Evolutionary conservation across 2,329 filamentous ascomycete species (phyloP), one percentile per base, ranked within the genome.

Genomic region (Metarhizium rileyi): DNA sequence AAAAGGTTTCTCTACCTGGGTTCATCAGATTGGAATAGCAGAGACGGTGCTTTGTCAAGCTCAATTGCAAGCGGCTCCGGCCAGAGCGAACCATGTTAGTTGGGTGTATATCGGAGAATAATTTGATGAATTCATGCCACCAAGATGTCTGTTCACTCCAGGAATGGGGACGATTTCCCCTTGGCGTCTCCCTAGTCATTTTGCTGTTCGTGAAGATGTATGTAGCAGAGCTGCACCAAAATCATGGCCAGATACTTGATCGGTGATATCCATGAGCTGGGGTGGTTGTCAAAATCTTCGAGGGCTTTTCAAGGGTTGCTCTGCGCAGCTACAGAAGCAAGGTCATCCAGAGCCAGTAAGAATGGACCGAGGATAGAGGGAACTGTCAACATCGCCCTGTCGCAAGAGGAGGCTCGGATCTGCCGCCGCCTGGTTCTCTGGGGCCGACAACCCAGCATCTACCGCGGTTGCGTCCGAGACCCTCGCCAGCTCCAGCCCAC

Each of bases 191-290:
- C 45, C 44, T 36, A 18, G n/a, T n/a, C n/a, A n/a, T 35, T 30
- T 48, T 16, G 22, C 30, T n/a, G 9, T 40, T 20, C n/a, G 44
- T 36, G n/a, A 35, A 47, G 23, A 43, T 27, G 41, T 44, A 47
- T 16, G 23, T 20, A 20, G 47, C 50, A n/a, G 47, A 44, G 40
- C 48, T 42, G 44, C 8, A 16, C 41, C 41, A 42, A 38, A 40
- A 28, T 27, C 26, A 51, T 20, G 50, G 47, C 33, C 35, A 48
- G 45, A 52, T 48, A 23, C 48, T 48, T 43, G 26, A 10, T 43
- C 51, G 48, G 48, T 43, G 48, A 50, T 46, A 48, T 50, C 51
- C 51, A 52, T 45, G 48, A 41, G 47, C 51, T 50, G 48, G 51
- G 51, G 23, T 40, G 22, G 45, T 22, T n/a, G n/a, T 47, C 23